These are phyloP conservation scores for Scutellaria barbata DNA, from an alignment of 257 asterid genomes.

Conservation along the genomic window DNA sequence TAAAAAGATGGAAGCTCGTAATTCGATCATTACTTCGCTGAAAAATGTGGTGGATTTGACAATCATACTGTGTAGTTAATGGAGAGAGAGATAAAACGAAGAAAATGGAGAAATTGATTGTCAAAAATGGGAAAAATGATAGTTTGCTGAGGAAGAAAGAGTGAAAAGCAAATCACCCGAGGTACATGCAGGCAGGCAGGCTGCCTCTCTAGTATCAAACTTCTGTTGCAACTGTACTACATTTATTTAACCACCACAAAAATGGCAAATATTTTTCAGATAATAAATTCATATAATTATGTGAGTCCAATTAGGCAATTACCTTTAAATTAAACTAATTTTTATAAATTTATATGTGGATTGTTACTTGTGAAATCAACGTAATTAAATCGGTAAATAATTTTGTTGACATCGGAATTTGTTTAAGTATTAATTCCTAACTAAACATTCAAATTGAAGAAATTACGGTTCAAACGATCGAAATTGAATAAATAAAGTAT, in stretches of 20 bases:
- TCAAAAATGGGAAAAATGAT: conserved; percentile 22
- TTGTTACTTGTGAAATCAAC: no score
- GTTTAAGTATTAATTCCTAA: no score
- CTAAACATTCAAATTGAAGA: no score
- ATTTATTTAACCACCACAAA: conserved; percentile 1
- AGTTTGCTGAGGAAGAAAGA: conserved; percentile 23
- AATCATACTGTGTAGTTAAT: background rate
- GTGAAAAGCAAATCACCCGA: conserved; percentile 17
- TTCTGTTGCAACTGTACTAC: conserved; percentile 16
- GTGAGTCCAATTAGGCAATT: no score
- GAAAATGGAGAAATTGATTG: background rate
- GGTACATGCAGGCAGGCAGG: conserved; percentile 35
- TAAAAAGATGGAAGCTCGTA: background rate
- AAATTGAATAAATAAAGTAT: no score
- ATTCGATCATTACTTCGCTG: conserved; percentile 1
- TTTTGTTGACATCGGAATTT: no score
- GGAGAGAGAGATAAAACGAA: conserved; percentile 2
- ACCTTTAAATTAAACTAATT: no score
- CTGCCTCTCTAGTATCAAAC: background rate
- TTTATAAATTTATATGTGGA: no score
- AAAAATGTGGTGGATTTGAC: conserved; percentile 16
- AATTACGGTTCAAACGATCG: no score
- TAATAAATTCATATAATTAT: no score
- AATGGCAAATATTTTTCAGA: background rate
- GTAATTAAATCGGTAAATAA: no score